A percentile compares a stretch with the other conserved stretches of the same genome.
Evolutionary conservation across 2,329 filamentous ascomycete species (phyloP).

Genomic region (Paecilomyces variotii): DNA sequence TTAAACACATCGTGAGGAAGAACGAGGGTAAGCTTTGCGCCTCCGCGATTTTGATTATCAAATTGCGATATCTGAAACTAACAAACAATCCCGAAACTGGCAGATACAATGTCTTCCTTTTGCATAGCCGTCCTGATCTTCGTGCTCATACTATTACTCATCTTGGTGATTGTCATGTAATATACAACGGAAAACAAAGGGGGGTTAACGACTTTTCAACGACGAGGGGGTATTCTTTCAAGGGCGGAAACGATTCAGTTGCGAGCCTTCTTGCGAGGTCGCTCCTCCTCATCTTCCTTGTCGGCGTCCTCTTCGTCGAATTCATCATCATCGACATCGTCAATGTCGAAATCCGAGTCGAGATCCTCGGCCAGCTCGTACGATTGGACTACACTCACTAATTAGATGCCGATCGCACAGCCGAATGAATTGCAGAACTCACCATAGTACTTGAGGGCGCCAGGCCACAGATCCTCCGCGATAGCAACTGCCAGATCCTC

Average conservation of each 20-base stretch:
- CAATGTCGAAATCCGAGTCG: constrained; percentile 58
- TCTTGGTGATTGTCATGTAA: constrained; percentile 64
- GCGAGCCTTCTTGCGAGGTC: constrained; percentile 17
- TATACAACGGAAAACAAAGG: constrained; percentile 14
- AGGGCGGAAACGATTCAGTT: constrained; percentile 3
- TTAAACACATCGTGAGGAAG: constrained; percentile 72
- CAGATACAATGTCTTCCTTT: constrained; percentile 70
- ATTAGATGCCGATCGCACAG: constrained; percentile 26
- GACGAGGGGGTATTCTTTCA: neutral
- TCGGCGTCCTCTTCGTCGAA: constrained; percentile 49
- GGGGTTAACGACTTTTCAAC: constrained; percentile 2
- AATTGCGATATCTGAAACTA: constrained; percentile 11
- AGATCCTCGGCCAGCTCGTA: constrained; percentile 57
- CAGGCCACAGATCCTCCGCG: constrained; percentile 81
- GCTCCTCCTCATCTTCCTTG: constrained; percentile 31
- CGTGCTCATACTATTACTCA: constrained; percentile 75
- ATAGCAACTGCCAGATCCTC: constrained; percentile 74
- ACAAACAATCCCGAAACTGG: constrained; percentile 16
- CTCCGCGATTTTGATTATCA: neutral
- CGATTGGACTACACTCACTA: constrained; percentile 50
- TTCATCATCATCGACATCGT: constrained; percentile 44
- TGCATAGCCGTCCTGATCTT: constrained; percentile 86
- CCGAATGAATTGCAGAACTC: constrained; percentile 33
- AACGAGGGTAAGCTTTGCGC: constrained; percentile 69
- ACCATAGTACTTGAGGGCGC: constrained; percentile 88